A percentile compares a stretch with the other conserved stretches of the same genome.
These are phyloP conservation scores for Persicaria tinctoria DNA, from an alignment of 148 eudicot species.

Conservation along the genomic window DNA sequence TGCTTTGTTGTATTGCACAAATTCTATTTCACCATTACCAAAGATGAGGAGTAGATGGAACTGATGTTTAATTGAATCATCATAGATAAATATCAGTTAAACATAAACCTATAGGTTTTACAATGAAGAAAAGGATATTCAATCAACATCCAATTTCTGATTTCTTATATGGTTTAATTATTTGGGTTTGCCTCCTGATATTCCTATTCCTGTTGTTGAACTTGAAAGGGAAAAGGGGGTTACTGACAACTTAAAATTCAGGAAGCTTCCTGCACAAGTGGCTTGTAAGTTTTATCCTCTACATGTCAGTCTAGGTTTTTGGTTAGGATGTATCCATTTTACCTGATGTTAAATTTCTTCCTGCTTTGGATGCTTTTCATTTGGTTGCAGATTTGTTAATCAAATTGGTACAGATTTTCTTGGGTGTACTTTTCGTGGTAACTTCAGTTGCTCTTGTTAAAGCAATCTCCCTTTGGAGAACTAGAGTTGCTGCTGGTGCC, in stretches of 20 bases:
- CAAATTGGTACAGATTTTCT: slow-evolving; percentile 29
- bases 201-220: slow-evolving; percentile 17
- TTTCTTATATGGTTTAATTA: not conserved
- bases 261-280: slow-evolving; percentile 35
- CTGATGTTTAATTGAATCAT: not conserved
- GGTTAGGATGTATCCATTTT: not conserved
- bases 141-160: not conserved
- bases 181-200: not conserved
- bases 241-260: slow-evolving; percentile 28
- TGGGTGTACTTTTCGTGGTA: slow-evolving; percentile 48
- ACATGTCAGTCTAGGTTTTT: not conserved
- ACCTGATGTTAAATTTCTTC: not conserved
- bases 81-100: not conserved
- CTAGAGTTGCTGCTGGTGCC: slow-evolving; percentile 26
- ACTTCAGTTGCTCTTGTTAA: slow-evolving; percentile 54
- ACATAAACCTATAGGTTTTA: not conserved
- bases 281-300: slow-evolving; percentile 55
- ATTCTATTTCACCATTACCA: not conserved
- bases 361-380: slow-evolving; percentile 12
- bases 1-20: not conserved
- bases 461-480: slow-evolving; percentile 44
- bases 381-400: slow-evolving; percentile 44
- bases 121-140: not conserved
- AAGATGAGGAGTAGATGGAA: not conserved
- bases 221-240: slow-evolving; percentile 43